Percentiles rank a stretch among this genome's conserved stretches.
Evolutionary conservation across 768 basidiomycete genomes (phyloP).

Genomic region (Myochromella boudieri): DNA sequence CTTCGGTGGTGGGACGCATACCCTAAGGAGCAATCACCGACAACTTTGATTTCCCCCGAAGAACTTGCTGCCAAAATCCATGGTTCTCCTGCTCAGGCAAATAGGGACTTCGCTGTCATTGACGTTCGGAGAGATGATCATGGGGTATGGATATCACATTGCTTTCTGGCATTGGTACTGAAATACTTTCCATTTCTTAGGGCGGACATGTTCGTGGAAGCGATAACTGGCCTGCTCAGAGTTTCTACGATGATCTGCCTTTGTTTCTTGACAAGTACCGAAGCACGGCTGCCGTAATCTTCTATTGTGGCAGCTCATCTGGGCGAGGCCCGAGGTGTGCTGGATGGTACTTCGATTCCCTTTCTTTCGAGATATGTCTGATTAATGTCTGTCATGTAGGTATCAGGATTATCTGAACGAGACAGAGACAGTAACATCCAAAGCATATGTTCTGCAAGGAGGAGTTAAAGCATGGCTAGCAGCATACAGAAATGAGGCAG

Average conservation of each 20-base stretch:
- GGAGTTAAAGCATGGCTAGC: constrained; percentile 42
- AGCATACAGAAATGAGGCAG: constrained; percentile 29
- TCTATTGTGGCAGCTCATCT: constrained; percentile 52
- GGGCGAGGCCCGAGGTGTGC: constrained; percentile 56
- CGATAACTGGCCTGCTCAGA: constrained; percentile 46
- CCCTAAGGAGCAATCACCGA: constrained; percentile 35
- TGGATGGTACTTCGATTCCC: constrained; percentile 39
- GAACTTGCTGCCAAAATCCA: constrained; percentile 38
- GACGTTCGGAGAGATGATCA: constrained; percentile 52
- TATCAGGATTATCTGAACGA: constrained; percentile 48
- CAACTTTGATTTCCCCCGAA: constrained; percentile 29
- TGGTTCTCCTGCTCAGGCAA: constrained; percentile 6
- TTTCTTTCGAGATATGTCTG: neutral
- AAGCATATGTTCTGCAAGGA: constrained; percentile 41
- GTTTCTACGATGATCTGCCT: constrained; percentile 45
- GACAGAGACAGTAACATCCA: constrained; percentile 28
- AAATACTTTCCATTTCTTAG: constrained; percentile 24
- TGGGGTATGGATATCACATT: constrained; percentile 30
- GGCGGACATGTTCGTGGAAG: constrained; percentile 56
- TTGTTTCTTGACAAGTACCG: constrained; percentile 40
- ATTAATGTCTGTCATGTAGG: constrained; percentile 25
- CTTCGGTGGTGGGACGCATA: constrained; percentile 56
- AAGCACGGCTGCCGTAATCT: constrained; percentile 42
- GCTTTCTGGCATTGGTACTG: neutral
- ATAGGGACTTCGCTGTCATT: constrained; percentile 38